phyloP scores from a whole-genome alignment of 352 stramenopile species.

The Phytophthora boehmeriae region DNA sequence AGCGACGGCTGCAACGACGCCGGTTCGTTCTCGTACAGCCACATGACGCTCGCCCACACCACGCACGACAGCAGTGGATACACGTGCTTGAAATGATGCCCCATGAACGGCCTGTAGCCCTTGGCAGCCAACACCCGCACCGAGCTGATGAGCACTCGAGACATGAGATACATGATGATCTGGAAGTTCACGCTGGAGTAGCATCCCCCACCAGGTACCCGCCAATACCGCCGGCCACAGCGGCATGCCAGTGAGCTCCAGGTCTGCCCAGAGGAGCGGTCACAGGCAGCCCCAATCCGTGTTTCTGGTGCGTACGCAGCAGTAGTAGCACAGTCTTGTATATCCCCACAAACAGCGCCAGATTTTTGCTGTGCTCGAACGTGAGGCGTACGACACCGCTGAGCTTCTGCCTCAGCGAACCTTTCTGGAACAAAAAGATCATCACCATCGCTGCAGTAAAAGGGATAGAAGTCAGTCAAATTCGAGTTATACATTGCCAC shows the following conservation, averaged over 20 bases:
- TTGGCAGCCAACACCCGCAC: conserved; percentile 70
- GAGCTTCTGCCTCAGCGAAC: conserved; percentile 79
- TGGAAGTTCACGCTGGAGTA: conserved; percentile 91
- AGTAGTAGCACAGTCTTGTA: conserved; percentile 83
- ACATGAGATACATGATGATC: conserved; percentile 91
- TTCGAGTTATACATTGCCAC: no score
- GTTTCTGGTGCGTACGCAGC: conserved; percentile 65
- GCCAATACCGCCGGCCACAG: conserved; percentile 73
- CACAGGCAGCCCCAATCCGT: conserved; percentile 39
- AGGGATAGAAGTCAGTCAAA: no score
- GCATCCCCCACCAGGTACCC: conserved; percentile 82
- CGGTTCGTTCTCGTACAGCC: conserved; percentile 88
- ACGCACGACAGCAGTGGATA: conserved; percentile 80
- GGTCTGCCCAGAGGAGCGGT: conserved; percentile 62
- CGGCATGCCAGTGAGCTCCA: conserved; percentile 75
- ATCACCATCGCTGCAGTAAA: conserved; percentile 85
- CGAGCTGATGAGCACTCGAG: conserved; percentile 69
- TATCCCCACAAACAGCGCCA: conserved; percentile 87
- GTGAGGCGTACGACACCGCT: conserved; percentile 75
- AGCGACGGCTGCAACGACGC: conserved; percentile 80
- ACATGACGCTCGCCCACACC: conserved; percentile 88
- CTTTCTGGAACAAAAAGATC: conserved; percentile 89
- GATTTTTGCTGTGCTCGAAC: conserved; percentile 88
- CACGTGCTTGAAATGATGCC: conserved; percentile 72
- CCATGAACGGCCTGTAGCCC: conserved; percentile 64